Evolutionary conservation across 2,329 filamentous ascomycete genomes (phyloP), one percentile per base, ranked within the genome.

Genomic region (Sclerotinia trifoliorum): DNA sequence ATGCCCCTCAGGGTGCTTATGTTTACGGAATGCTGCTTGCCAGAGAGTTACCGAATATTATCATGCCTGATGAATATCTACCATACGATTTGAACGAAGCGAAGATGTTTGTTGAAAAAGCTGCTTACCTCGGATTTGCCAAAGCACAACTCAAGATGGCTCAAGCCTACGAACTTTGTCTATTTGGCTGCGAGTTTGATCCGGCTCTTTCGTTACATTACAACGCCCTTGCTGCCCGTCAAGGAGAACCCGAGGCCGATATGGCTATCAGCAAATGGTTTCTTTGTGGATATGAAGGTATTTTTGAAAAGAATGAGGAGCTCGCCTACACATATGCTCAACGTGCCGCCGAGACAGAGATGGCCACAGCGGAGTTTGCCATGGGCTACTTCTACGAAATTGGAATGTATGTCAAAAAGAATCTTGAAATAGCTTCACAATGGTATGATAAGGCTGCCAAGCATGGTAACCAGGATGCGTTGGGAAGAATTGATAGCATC

Each of bases 191-290:
- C 79, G 93, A 97, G 72, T 99, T 99, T 79, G 93, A 96, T 75
- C 94, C 95, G 1, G 90, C 93, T 0, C 85, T 96, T 68, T 98
- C 94, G 1, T 81, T 99, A 66, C 95, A 99, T 78, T 99, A 99
- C 81, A 97, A 98, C 76, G 92, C 93, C 49, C 84, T 99, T 44
- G 94, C 95, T 29, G 91, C 95, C 17, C 89, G 91, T 72, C 95
- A 98, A 80, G 94, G 94, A 24, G 93, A 98, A 75, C 84, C 93
- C 0, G 95, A 99, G 78, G 95, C 94, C 0, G 93, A 97, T 70
- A 91, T 99, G 80, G 93, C 94, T 39, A 93, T 99, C 70, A 98
- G 94, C 80, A 95, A 97, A 79, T 99, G 95, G 95, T 99, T 98
- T 77, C 84, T 99, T 39, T 98, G 96, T 76, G 95, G 95, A 3